These are phyloP conservation scores for Mycena venus DNA, from an alignment of 768 basidiomycete species.

Conservation along the genomic window DNA sequence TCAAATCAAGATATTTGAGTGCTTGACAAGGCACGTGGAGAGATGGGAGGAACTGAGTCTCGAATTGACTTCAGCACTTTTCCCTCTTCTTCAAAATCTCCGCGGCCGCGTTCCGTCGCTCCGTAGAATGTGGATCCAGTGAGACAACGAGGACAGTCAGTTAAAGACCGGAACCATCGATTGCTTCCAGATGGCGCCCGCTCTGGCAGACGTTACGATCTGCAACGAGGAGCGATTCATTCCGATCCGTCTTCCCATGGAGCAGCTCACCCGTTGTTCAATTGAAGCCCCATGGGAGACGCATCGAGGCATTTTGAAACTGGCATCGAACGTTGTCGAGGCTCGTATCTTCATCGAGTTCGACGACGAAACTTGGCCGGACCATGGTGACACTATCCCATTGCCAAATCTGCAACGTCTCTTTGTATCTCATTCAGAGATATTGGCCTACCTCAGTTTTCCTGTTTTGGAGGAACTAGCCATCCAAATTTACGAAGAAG, in stretches of 20 bases:
- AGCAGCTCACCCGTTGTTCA: not conserved
- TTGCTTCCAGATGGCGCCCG: not conserved
- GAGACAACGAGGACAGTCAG: not conserved
- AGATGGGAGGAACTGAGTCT: slow-evolving; percentile 4
- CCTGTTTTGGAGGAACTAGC: not conserved
- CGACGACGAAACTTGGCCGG: not conserved
- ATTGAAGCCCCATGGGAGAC: not conserved
- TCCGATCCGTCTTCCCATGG: not conserved
- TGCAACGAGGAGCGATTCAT: not conserved
- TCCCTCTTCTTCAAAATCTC: not conserved
- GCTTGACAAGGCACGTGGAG: not conserved
- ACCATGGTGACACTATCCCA: not conserved
- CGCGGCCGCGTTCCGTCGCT: not conserved
- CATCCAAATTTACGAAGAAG: not conserved
- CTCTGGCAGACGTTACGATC: not conserved
- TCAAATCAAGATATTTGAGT: not conserved
- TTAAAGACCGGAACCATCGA: not conserved
- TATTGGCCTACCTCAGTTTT: not conserved
- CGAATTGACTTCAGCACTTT: not conserved
- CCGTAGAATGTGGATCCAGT: not conserved
- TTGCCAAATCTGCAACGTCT: not conserved
- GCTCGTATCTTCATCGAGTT: not conserved
- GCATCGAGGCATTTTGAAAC: not conserved
- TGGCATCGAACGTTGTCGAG: not conserved
- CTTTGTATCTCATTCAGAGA: not conserved